Evolutionary conservation across 31 red algal genomes (phyloP), one percentile per base, ranked within the genome.

Genomic region (Endocladia muricata): DNA sequence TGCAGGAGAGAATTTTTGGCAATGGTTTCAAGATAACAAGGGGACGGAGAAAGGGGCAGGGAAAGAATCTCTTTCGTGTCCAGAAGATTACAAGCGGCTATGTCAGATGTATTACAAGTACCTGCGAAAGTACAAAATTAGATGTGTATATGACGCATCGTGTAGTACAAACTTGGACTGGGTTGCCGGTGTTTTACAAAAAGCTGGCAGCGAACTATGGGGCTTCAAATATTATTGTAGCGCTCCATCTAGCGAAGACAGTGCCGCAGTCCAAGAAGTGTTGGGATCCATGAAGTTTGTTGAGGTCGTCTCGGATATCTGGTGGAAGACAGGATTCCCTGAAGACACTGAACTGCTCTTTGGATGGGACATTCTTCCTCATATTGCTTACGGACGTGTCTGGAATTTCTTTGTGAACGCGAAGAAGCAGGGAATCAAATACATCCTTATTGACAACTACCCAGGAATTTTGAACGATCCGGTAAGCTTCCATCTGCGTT

Each of bases 21-120:
- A 94, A 77, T 94, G 91, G 91, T 94, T 94, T 61, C 91, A 94
- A 71, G 83, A 94, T 34, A 88, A 70, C n/a, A 94, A 94, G 52
- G 78, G 79, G 3, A 76, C 34, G 15, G 91, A 88, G 39, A 83
- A 68, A 30, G 72, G 73, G 25, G 58, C 54, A 17, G 37, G 59
- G 1, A 76, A 62, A 19, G 49, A 34, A 5, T 31, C 68, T 3
- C 31, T 94, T 23, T 54, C 62, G 3, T 94, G 91, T 61, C 72
- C 91, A 36, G 55, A 81, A 1, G 79, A 88, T 17, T 41, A 37
- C 4, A 41, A 94, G 42, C 76, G 91, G 7, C 70, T 94, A 0
- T 94, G 91, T 49, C 61, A 77, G 34, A 94, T 88, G 83, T 83
- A 84, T 49, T 94, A 94, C 70, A 94, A 94, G 68, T 94, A 89